phyloP scores from a whole-genome alignment of 179 eudicot species.

The Pouteria campechiana region DNA sequence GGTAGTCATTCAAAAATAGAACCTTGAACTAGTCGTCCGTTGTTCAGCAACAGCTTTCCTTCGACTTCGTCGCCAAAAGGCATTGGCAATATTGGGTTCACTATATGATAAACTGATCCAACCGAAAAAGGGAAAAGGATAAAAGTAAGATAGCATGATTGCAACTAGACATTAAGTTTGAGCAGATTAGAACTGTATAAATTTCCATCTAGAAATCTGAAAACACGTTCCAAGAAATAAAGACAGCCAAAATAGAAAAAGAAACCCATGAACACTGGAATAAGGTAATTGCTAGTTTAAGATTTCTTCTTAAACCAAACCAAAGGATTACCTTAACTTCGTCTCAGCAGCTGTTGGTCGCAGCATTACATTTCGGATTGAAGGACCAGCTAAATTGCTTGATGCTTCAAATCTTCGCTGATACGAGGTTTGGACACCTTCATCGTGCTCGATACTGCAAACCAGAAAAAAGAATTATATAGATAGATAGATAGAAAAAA shows the following conservation, averaged over 20 bases:
- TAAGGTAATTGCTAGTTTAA: too few species aligned
- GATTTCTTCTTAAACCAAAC: background rate
- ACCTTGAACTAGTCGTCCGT: conserved; percentile 67
- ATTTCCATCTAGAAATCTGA: too few species aligned
- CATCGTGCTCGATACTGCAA: conserved; percentile 51
- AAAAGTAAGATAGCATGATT: too few species aligned
- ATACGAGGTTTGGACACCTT: conserved; percentile 18
- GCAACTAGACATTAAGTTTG: too few species aligned
- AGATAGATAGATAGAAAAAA: conserved; percentile 3
- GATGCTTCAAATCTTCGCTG: conserved; percentile 28
- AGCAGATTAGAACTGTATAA: too few species aligned
- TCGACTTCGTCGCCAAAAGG: conserved; percentile 56
- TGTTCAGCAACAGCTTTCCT: conserved; percentile 59
- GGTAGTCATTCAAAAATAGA: too few species aligned
- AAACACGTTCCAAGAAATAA: too few species aligned
- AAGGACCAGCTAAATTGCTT: conserved; percentile 25
- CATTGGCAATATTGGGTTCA: conserved; percentile 49
- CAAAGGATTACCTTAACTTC: conserved; percentile 22
- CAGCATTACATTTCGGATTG: conserved; percentile 32
- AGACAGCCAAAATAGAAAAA: too few species aligned
- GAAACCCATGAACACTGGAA: too few species aligned
- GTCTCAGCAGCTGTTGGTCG: conserved; percentile 26
- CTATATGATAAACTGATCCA: conserved; percentile 47
- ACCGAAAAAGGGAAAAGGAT: too few species aligned
- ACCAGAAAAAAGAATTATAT: conserved; percentile 6